Base-by-base conservation (phyloP, 306 rosid species). In the Trifolium subterraneum region DNA sequence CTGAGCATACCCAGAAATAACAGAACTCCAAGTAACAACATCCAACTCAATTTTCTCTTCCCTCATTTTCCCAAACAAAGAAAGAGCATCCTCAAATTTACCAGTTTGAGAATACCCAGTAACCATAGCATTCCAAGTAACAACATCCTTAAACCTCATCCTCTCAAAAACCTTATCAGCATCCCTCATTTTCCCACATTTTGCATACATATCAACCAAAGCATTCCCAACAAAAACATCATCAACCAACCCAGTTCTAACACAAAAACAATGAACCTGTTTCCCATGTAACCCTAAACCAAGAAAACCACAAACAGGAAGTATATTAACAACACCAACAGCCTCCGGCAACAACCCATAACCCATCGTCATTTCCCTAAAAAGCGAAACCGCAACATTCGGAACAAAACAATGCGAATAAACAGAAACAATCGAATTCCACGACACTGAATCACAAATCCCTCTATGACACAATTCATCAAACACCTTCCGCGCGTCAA, bases 91-190 rank as follows among this genome's bases (percentile, higher is more conserved):
- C 11, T 86, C 92, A 83, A 77, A 89, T 67, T 83, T 80, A 13
- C 93, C 97, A 50, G 78, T 81, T 73, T 85, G 95, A 74, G 98
- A 93, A 84, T 82, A 90, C 38, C 93, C 97, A 1, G 96, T 89
- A 10, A 93, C 96, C 88, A 93, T 89, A 18, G 92, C 87, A 86
- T 93, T 93, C 96, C 97, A 93, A 41, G 96, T 86, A 82, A 93
- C 93, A 75, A 93, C 92, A 81, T 93, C 98, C 88, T 86, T 93
- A 61, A 68, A 79, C 82, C 68, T 70, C 96, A 90, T 93, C 83
- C 64, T 62, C 68, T 84, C 79, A 19, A 93, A 93, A 78, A 86
- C 89, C 86, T 39, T 87, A 68, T 54, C 72, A 2, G 97, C 98
- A 56, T 86, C 96, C 39, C 81, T 87, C 87, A 90, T 85, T 82